A percentile compares a stretch with the other conserved stretches of the same genome.
These are phyloP conservation scores for Russula sp. DNA, from an alignment of 768 basidiomycete genomes.

Conservation along the genomic window DNA sequence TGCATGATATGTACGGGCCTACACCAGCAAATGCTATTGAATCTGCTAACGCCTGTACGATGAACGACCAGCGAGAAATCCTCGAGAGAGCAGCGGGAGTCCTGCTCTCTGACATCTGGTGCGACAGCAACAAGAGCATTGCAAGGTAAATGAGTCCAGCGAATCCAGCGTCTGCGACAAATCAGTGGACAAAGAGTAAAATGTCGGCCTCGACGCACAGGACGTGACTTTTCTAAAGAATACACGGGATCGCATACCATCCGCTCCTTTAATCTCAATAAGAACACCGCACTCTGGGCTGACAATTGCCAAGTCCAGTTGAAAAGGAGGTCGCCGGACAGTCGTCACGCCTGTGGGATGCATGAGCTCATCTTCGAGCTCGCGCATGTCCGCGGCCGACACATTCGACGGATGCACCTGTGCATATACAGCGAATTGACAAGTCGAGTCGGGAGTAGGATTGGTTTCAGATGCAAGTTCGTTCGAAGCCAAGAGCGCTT, in stretches of 20 bases:
- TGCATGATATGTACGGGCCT: slow-evolving; percentile 13
- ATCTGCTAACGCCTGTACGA: slow-evolving; percentile 74
- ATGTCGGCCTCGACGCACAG: slow-evolving; percentile 29
- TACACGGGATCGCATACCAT: slow-evolving; percentile 46
- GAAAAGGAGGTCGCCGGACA: slow-evolving; percentile 47
- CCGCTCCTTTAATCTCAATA: slow-evolving; percentile 56
- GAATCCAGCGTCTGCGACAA: slow-evolving; percentile 59
- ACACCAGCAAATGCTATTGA: slow-evolving; percentile 77
- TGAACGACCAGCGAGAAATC: slow-evolving; percentile 78
- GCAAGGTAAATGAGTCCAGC: slow-evolving; percentile 60
- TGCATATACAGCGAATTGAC: slow-evolving; percentile 60
- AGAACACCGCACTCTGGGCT: slow-evolving; percentile 79
- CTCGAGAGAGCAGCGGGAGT: slow-evolving; percentile 75
- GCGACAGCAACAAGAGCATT: slow-evolving; percentile 60
- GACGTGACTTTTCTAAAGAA: slow-evolving; percentile 43
- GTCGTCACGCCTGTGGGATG: slow-evolving; percentile 69
- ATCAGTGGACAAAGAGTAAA: neutral
- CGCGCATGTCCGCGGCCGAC: slow-evolving; percentile 51
- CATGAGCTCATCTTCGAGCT: slow-evolving; percentile 68
- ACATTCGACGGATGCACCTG: slow-evolving; percentile 55
- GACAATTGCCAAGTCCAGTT: slow-evolving; percentile 58
- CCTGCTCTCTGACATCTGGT: slow-evolving; percentile 68
- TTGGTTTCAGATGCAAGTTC: slow-evolving; percentile 14
- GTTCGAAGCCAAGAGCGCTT: slow-evolving; percentile 2
- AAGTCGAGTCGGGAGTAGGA: slow-evolving; percentile 38